These are phyloP conservation scores for Phanerodontia chrysosporium DNA, from an alignment of 768 basidiomycete species.

Conservation along the genomic window DNA sequence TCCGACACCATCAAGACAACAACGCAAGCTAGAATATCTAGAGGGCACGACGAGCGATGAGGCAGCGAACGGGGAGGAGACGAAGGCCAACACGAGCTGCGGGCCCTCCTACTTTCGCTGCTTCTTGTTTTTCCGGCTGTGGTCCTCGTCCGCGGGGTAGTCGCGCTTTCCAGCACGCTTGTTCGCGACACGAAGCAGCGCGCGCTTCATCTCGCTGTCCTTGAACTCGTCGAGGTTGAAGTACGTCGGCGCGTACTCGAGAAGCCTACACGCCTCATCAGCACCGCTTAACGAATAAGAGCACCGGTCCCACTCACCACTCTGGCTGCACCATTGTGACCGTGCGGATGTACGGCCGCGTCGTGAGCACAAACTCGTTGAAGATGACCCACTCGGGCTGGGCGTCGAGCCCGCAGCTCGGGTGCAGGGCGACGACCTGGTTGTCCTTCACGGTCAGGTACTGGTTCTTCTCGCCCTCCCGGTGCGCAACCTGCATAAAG, in stretches of 20 bases:
- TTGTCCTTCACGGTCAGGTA: slow-evolving; percentile 95
- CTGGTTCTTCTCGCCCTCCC: slow-evolving; percentile 74
- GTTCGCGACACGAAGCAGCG: slow-evolving; percentile 17
- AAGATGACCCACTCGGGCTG: slow-evolving; percentile 91
- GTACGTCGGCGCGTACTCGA: slow-evolving; percentile 13
- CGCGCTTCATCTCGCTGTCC: slow-evolving; percentile 22
- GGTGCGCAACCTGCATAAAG: slow-evolving; percentile 98
- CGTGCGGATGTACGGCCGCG: slow-evolving; percentile 83
- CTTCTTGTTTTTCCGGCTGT: slow-evolving; percentile 5
- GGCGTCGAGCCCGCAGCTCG: slow-evolving; percentile 81
- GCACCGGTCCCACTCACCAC: slow-evolving; percentile 50
- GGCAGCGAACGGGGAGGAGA: too few species aligned
- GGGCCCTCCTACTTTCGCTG: neutral
- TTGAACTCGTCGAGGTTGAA: slow-evolving; percentile 12
- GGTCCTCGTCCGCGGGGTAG: neutral
- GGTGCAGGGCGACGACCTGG: slow-evolving; percentile 78
- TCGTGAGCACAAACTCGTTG: slow-evolving; percentile 94
- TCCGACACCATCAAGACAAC: too few species aligned
- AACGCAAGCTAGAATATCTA: too few species aligned
- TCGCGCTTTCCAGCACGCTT: slow-evolving; percentile 17
- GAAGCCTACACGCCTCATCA: slow-evolving; percentile 8
- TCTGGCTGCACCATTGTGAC: slow-evolving; percentile 84
- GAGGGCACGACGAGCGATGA: too few species aligned
- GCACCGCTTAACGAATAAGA: neutral
- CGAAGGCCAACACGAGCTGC: too few species aligned